Evolutionary conservation across 2,329 filamentous ascomycete genomes (phyloP).

Genomic region (Botrytis paeoniae): DNA sequence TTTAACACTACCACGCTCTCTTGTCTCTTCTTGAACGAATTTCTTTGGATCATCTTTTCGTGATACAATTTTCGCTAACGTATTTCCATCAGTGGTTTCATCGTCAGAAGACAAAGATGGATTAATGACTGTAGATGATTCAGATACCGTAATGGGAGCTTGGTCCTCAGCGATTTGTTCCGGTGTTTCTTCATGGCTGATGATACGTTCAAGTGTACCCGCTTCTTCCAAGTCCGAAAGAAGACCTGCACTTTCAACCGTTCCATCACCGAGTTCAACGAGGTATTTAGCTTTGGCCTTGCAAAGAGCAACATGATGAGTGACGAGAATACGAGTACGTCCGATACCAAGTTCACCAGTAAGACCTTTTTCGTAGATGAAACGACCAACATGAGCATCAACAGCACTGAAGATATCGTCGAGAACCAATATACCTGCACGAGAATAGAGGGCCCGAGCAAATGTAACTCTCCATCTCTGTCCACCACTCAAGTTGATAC

Average conservation of each 20-base stretch:
- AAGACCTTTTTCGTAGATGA: constrained; percentile 74
- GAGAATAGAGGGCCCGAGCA: constrained; percentile 75
- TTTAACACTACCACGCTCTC: constrained; percentile 68
- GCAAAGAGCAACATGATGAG: constrained; percentile 73
- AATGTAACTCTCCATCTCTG: constrained; percentile 82
- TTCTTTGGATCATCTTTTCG: constrained; percentile 55
- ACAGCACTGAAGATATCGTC: constrained; percentile 83
- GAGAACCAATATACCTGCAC: constrained; percentile 71
- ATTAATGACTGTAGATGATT: constrained; percentile 50
- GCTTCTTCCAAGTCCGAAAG: constrained; percentile 61
- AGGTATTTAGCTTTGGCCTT: constrained; percentile 70
- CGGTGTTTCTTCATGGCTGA: constrained; percentile 51
- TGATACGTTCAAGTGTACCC: constrained; percentile 55
- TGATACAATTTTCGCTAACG: constrained; percentile 49
- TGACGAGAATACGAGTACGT: constrained; percentile 74
- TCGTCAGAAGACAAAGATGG: constrained; percentile 48
- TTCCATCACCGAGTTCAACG: constrained; percentile 69
- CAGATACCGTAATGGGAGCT: constrained; percentile 24
- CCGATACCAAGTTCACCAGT: constrained; percentile 66
- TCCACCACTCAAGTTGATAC: constrained; percentile 79
- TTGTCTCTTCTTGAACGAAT: constrained; percentile 73
- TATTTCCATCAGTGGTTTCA: constrained; percentile 43
- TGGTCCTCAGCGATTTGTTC: constrained; percentile 50
- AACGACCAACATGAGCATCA: constrained; percentile 76
- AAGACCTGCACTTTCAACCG: constrained; percentile 60